phyloP scores from a whole-genome alignment of 2,329 filamentous ascomycete species.

The Colletotrichum lupini region DNA sequence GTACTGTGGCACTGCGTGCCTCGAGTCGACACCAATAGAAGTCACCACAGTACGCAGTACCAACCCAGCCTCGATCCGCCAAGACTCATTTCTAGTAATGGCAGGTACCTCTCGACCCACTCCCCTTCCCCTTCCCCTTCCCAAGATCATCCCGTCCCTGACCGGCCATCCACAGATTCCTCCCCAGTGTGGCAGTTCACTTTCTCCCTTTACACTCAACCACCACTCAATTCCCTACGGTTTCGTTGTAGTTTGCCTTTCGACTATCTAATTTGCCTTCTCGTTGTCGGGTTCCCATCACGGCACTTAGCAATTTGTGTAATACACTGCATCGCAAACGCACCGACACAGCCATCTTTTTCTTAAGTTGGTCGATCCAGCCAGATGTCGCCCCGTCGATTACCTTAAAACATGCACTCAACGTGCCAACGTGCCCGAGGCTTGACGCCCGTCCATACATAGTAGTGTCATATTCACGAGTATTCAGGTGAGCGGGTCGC shows the following conservation, averaged over 20 bases:
- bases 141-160: neutral
- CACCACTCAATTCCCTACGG: neutral
- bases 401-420: constrained; percentile 30
- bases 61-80: neutral
- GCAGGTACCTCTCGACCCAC: neutral
- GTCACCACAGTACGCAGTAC: no score
- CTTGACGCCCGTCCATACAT: constrained; percentile 7
- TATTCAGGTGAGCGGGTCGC: constrained; percentile 29
- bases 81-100: neutral
- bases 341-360: neutral
- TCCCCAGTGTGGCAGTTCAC: neutral
- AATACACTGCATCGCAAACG: neutral
- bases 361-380: constrained; percentile 3
- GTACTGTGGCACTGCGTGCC: neutral
- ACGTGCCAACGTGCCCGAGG: constrained; percentile 20
- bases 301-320: neutral
- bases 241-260: constrained; percentile 6
- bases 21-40: neutral
- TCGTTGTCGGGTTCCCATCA: constrained; percentile 4
- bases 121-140: neutral
- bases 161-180: neutral
- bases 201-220: neutral
- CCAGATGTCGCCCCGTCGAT: neutral
- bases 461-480: neutral
- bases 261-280: constrained; percentile 5